Percentiles rank a stretch among this genome's conserved stretches.
These are phyloP conservation scores for Metschnikowia rubicola DNA, from an alignment of 805 yeast species.

Conservation along the genomic window DNA sequence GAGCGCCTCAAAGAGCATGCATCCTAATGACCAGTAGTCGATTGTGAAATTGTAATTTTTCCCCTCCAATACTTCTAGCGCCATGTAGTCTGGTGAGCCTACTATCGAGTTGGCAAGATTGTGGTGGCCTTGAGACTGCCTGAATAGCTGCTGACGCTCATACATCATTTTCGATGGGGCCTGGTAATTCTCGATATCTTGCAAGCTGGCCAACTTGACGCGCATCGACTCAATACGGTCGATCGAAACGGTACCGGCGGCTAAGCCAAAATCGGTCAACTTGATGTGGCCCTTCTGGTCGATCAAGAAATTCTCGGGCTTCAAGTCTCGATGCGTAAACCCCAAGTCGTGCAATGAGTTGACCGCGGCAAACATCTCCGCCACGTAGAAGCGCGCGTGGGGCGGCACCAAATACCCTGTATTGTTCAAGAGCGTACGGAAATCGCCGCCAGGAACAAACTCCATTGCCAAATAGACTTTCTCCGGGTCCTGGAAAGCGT, in stretches of 20 bases:
- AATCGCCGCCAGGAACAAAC: slow-evolving; percentile 99
- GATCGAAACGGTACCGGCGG: slow-evolving; percentile 91
- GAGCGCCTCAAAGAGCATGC: slow-evolving; percentile 92
- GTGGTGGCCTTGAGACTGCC: slow-evolving; percentile 74
- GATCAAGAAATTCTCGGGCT: slow-evolving; percentile 90
- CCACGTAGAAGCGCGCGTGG: slow-evolving; percentile 90
- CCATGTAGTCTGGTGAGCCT: slow-evolving; percentile 99
- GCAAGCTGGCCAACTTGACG: slow-evolving; percentile 60
- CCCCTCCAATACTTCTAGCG: slow-evolving; percentile 93
- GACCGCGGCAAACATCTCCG: slow-evolving; percentile 95
- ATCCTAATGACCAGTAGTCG: slow-evolving; percentile 98
- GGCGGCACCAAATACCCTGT: slow-evolving; percentile 91
- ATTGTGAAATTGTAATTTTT: slow-evolving; percentile 91
- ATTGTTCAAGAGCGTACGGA: slow-evolving; percentile 87
- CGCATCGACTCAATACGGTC: slow-evolving; percentile 94
- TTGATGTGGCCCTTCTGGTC: slow-evolving; percentile 90
- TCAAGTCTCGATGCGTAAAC: slow-evolving; percentile 92
- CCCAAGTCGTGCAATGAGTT: slow-evolving; percentile 93
- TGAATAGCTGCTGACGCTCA: slow-evolving; percentile 85
- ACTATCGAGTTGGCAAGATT: slow-evolving; percentile 93
- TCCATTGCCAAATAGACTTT: slow-evolving; percentile 96
- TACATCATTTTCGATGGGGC: slow-evolving; percentile 66
- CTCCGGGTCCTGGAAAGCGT: slow-evolving; percentile 92
- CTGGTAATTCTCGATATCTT: slow-evolving; percentile 62
- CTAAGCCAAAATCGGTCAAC: slow-evolving; percentile 93